phyloP scores from a whole-genome alignment of 306 rosid genomes.

The Quercus rubra region DNA sequence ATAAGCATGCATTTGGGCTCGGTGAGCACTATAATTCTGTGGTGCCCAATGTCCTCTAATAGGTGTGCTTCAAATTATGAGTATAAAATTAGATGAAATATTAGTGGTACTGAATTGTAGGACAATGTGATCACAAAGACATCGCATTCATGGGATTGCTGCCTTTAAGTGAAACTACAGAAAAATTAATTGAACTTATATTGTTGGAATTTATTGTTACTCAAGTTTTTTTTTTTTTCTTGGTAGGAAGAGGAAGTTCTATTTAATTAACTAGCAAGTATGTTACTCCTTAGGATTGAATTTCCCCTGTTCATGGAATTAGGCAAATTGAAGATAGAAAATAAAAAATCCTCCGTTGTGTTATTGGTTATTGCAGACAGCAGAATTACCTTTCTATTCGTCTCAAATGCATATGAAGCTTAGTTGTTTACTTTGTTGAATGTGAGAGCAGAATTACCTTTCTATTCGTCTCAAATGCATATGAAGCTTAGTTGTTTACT shows the following conservation, averaged over 20 bases:
- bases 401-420: no score
- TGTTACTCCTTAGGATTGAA: background rate
- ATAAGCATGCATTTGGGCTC: conserved; percentile 89
- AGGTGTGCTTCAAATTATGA: conserved; percentile 4
- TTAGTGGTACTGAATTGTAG: background rate
- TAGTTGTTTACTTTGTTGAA: no score
- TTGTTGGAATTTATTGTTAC: background rate
- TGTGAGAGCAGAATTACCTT: no score
- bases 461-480: no score
- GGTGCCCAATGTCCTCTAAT: conserved; percentile 51
- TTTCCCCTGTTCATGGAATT: background rate
- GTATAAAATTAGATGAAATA: background rate
- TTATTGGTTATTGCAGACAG: background rate
- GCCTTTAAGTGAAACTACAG: background rate
- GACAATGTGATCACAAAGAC: background rate
- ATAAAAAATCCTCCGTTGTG: background rate
- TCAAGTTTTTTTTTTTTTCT: no score
- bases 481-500: no score
- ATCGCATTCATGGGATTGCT: background rate
- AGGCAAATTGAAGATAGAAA: background rate
- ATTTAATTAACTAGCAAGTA: no score
- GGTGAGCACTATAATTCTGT: conserved; percentile 94
- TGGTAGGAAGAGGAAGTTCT: no score
- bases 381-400: no score
- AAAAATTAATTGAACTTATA: background rate